Conservation (phyloP, 1,284 basidiomycete species). For the Macrocystidia cucumis region DNA sequence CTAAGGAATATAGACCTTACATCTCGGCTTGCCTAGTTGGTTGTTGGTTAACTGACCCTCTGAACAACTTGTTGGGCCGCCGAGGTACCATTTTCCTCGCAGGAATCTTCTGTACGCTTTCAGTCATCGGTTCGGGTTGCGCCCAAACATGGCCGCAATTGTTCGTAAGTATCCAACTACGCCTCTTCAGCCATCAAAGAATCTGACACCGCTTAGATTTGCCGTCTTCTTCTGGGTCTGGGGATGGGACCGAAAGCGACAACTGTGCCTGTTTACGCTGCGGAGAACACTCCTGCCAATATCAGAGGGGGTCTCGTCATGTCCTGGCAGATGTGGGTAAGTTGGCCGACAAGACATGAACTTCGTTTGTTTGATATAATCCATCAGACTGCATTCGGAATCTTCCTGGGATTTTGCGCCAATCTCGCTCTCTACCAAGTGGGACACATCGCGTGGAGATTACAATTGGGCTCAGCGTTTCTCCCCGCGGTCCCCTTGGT, state of each 20-base stretch:
- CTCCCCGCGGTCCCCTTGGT: slow-evolving; percentile 42
- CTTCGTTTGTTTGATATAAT: neutral
- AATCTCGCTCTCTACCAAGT: slow-evolving; percentile 39
- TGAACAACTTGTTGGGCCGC: slow-evolving; percentile 48
- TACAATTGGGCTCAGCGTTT: slow-evolving; percentile 49
- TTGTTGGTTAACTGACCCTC: slow-evolving; percentile 42
- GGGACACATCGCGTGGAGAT: slow-evolving; percentile 46
- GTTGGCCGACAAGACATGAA: slow-evolving; percentile 9
- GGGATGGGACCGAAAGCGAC: slow-evolving; percentile 64
- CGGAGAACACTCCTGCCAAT: slow-evolving; percentile 52
- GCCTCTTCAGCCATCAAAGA: neutral
- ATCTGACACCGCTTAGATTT: slow-evolving; percentile 23
- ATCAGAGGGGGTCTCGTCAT: slow-evolving; percentile 70
- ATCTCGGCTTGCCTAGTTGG: slow-evolving; percentile 31
- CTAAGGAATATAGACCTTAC: slow-evolving; percentile 26
- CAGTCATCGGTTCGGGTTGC: slow-evolving; percentile 53
- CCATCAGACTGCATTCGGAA: slow-evolving; percentile 43
- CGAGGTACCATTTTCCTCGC: slow-evolving; percentile 67
- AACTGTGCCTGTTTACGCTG: slow-evolving; percentile 53
- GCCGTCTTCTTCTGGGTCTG: slow-evolving; percentile 54
- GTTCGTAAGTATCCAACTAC: slow-evolving; percentile 20
- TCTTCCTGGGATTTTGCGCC: slow-evolving; percentile 45
- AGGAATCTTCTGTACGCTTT: slow-evolving; percentile 46
- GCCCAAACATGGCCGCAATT: slow-evolving; percentile 49
- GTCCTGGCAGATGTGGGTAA: slow-evolving; percentile 57